These are phyloP conservation scores for Marasmius oreades DNA, from an alignment of 1,284 basidiomycete species.

Conservation along the genomic window DNA sequence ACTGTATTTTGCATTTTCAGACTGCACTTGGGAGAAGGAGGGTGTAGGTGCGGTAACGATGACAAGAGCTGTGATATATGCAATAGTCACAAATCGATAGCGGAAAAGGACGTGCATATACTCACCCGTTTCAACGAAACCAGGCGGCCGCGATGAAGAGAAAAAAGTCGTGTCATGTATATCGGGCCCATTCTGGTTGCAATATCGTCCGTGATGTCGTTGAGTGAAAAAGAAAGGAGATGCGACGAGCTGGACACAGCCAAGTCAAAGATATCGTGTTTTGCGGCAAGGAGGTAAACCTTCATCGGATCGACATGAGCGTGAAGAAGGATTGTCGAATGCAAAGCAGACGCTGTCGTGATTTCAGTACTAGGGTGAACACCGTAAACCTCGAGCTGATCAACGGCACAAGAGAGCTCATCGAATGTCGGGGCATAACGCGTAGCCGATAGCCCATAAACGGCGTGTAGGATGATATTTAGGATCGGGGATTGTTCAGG, in stretches of 20 bases:
- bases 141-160: not conserved
- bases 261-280: constrained; percentile 6
- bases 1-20: not conserved
- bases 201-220: constrained; percentile 6
- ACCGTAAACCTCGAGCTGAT: not conserved
- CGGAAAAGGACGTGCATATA: not conserved
- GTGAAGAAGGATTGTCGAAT: not conserved
- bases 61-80: no score
- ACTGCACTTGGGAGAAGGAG: no score
- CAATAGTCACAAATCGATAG: no score
- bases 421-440: not conserved
- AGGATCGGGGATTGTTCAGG: not conserved
- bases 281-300: constrained; percentile 9
- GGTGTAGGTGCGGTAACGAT: no score
- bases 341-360: not conserved
- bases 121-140: not conserved
- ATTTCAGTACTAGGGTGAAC: not conserved
- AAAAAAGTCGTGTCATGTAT: constrained; percentile 7
- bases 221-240: constrained; percentile 8
- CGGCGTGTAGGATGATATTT: not conserved
- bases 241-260: constrained; percentile 9
- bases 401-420: not conserved
- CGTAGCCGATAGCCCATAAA: not conserved
- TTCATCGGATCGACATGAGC: constrained; percentile 8
- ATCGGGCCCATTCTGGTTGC: constrained; percentile 8